A percentile compares a stretch with the other conserved stretches of the same genome.
phyloP scores from a whole-genome alignment of 768 basidiomycete genomes.

The Pulveroboletus frians region DNA sequence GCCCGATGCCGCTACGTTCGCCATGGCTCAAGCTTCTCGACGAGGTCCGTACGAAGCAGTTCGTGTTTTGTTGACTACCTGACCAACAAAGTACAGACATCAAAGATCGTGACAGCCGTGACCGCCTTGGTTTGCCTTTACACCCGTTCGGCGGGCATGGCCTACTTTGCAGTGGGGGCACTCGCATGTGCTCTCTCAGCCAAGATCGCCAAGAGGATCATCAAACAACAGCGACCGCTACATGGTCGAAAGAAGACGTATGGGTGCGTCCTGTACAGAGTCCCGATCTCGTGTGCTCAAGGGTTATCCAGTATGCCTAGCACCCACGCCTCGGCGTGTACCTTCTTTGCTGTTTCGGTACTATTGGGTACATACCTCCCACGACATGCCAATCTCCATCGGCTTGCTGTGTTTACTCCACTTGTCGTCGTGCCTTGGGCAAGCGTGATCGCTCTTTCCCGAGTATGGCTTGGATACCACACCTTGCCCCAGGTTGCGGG shows the following conservation, averaged over 20 bases:
- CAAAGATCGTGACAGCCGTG: slow-evolving; percentile 47
- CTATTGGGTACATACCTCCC: slow-evolving; percentile 53
- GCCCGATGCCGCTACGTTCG: slow-evolving; percentile 8
- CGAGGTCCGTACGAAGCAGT: slow-evolving; percentile 19
- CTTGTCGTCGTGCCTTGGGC: slow-evolving; percentile 54
- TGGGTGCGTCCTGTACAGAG: slow-evolving; percentile 47
- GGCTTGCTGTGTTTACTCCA: slow-evolving; percentile 31
- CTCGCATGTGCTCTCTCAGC: slow-evolving; percentile 51
- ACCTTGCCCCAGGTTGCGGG: slow-evolving; percentile 63
- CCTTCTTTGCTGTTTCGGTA: slow-evolving; percentile 59
- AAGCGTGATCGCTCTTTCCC: slow-evolving; percentile 50
- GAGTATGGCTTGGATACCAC: slow-evolving; percentile 75
- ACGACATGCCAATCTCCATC: slow-evolving; percentile 49
- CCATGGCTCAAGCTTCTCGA: slow-evolving; percentile 31
- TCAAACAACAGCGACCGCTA: slow-evolving; percentile 62
- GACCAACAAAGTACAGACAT: slow-evolving; percentile 42
- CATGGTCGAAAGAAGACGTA: slow-evolving; percentile 50
- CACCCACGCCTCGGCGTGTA: slow-evolving; percentile 70
- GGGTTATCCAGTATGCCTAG: slow-evolving; percentile 66
- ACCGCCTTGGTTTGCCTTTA: slow-evolving; percentile 49
- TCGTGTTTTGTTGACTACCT: not conserved
- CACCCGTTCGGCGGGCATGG: slow-evolving; percentile 57
- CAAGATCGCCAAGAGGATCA: slow-evolving; percentile 53
- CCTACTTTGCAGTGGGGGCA: slow-evolving; percentile 57
- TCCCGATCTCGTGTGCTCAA: not conserved